Conservation (phyloP, 2,329 filamentous ascomycete species). For the Fusarium cicatricum region DNA sequence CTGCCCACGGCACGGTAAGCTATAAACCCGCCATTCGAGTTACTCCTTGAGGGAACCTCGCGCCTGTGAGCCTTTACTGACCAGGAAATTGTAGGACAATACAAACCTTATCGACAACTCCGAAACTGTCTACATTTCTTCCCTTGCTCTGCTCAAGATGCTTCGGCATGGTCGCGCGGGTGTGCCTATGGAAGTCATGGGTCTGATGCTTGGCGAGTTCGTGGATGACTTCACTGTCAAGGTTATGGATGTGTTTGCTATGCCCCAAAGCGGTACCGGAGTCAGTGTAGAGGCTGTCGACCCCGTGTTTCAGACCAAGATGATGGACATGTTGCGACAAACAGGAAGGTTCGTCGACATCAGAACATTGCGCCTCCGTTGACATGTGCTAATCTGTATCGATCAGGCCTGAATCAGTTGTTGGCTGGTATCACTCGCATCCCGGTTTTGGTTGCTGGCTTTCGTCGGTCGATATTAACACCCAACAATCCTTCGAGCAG, state of each 20-base stretch:
- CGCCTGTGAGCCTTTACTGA: slow-evolving; percentile 14
- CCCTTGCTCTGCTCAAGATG: slow-evolving; percentile 97
- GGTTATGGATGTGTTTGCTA: slow-evolving; percentile 98
- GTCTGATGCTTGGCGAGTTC: slow-evolving; percentile 97
- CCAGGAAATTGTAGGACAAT: slow-evolving; percentile 72
- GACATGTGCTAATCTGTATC: slow-evolving; percentile 17
- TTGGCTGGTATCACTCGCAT: slow-evolving; percentile 99
- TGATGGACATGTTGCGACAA: slow-evolving; percentile 99
- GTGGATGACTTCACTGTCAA: slow-evolving; percentile 99
- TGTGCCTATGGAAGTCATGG: slow-evolving; percentile 99
- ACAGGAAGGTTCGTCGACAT: slow-evolving; percentile 78
- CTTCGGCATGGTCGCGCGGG: slow-evolving; percentile 95
- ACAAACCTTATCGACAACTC: slow-evolving; percentile 96
- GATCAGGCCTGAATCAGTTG: slow-evolving; percentile 88
- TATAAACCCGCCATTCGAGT: slow-evolving; percentile 25
- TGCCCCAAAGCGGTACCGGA: slow-evolving; percentile 98
- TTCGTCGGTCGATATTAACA: slow-evolving; percentile 99
- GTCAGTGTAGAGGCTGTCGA: slow-evolving; percentile 99
- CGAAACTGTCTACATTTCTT: slow-evolving; percentile 99
- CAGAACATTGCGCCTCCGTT: slow-evolving; percentile 1
- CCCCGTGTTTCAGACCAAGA: slow-evolving; percentile 98
- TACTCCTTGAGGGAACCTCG: slow-evolving; percentile 1
- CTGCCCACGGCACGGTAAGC: slow-evolving; percentile 52
- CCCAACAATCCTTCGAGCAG: slow-evolving; percentile 99
- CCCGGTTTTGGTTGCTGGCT: slow-evolving; percentile 99